Evolutionary conservation across 2,329 filamentous ascomycete species (phyloP).

Genomic region (Colletotrichum brevisporum): DNA sequence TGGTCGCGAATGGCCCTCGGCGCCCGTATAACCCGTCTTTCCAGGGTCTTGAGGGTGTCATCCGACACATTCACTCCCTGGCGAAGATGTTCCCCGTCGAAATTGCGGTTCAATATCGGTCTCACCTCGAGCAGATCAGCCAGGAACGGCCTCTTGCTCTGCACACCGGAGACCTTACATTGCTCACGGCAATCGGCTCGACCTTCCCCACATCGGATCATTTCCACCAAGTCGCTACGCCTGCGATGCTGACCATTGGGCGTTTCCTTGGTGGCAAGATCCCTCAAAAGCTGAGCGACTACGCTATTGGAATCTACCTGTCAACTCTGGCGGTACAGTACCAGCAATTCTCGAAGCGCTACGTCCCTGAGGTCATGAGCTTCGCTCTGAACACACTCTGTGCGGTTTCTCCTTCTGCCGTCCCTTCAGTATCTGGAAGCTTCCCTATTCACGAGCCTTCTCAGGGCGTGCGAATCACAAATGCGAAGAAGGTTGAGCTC

Average conservation of each 20-base stretch:
- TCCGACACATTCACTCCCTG: conserved; percentile 93
- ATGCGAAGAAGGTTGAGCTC: conserved; percentile 55
- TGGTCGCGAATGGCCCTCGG: conserved; percentile 59
- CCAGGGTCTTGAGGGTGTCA: conserved; percentile 80
- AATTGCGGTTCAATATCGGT: conserved; percentile 82
- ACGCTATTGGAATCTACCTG: conserved; percentile 83
- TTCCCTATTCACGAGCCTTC: conserved; percentile 75
- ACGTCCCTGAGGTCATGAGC: conserved; percentile 89
- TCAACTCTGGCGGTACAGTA: conserved; percentile 85
- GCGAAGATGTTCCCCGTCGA: conserved; percentile 87
- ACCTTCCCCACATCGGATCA: conserved; percentile 97
- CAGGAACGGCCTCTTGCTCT: conserved; percentile 64
- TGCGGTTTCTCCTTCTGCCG: conserved; percentile 72
- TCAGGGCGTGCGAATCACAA: conserved; percentile 63
- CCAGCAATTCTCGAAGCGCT: conserved; percentile 86
- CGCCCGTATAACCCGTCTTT: conserved; percentile 68
- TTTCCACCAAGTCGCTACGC: conserved; percentile 95
- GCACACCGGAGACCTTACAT: conserved; percentile 79
- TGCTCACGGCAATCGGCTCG: conserved; percentile 86
- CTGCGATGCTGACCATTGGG: conserved; percentile 86
- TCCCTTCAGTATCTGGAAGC: conserved; percentile 61
- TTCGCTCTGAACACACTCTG: conserved; percentile 83
- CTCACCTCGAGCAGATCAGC: conserved; percentile 74
- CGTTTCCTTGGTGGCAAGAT: conserved; percentile 86
- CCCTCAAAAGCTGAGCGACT: conserved; percentile 75